Base-by-base conservation (phyloP, 345 rosid genomes). In the Arabis hirsuta region DNA sequence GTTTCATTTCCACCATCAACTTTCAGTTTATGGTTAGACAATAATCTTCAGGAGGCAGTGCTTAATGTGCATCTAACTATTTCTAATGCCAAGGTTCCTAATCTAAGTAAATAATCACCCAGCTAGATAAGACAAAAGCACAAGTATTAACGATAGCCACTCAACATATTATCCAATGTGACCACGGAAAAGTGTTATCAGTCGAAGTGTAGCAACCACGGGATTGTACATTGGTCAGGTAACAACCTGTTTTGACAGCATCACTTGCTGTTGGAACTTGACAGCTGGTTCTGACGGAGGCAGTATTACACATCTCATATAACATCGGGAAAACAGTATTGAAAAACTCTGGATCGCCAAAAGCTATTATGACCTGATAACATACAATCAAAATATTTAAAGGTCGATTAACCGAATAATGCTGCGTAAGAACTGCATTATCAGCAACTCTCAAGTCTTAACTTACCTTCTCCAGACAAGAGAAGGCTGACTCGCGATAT, bases 401-500 rank as follows among this genome's bases (percentile, higher is more conserved):
- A 51, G 56, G 44, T 51, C 55, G 48, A 62, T 34, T 55, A 29
- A 47, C 19, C 4, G 6, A 45, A 50, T n/a, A 59, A 46, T 29
- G 57, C 19, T 19, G 43, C 24, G 36, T 16, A 60, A 60, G 24
- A 22, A 22, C 24, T 1, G 24, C 24, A 22, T 27, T 46, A 27
- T 62, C 66, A 7, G 24, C 39, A 63, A 65, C 48, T n/a, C 39
- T 43, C 39, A 16, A 55, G 34, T 32, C 29, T 58, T 55, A 46
- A 34, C 51, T 19, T 75, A 91, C 98, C 91, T 87, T 88, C 66
- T 91, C 85, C 65, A 94, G 88, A 78, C 88, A 81, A 55, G 76
- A 77, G 67, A 91, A 88, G 38, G 95, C 95, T 4, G 96, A 89
- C 84, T 91, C 98, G 16, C 88, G 84, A 71, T 87, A 91, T 76